Evolutionary conservation across 2,329 filamentous ascomycete species (phyloP).

Genomic region (Cordyceps pruinosa): DNA sequence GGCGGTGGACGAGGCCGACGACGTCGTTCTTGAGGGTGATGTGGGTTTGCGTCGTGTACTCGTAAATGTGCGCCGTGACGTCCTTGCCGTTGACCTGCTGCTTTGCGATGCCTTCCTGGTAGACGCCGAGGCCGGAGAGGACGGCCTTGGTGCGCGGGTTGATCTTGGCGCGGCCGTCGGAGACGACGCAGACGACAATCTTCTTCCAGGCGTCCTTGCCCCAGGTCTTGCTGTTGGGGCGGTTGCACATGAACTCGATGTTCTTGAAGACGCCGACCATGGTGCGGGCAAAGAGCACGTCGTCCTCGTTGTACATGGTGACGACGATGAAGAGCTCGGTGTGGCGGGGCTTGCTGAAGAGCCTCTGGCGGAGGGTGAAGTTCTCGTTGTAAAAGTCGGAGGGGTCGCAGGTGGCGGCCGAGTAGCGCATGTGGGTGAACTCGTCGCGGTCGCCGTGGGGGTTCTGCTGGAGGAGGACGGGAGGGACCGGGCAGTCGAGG

Average conservation of each 20-base stretch:
- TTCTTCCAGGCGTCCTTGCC: conserved; percentile 99
- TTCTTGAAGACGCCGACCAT: conserved; percentile 99
- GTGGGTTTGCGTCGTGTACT: conserved; percentile 82
- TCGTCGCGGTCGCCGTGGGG: conserved; percentile 90
- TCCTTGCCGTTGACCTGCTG: conserved; percentile 96
- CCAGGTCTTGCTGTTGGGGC: conserved; percentile 93
- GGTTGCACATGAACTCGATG: conserved; percentile 94
- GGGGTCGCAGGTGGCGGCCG: conserved; percentile 90
- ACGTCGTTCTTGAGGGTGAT: conserved; percentile 85
- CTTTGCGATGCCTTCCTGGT: conserved; percentile 97
- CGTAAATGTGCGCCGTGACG: conserved; percentile 96
- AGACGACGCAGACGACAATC: conserved; percentile 96
- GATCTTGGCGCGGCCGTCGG: conserved; percentile 94
- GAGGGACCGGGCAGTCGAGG: conserved; percentile 91
- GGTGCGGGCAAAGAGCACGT: conserved; percentile 88
- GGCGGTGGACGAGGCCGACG: conserved; percentile 75
- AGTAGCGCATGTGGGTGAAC: conserved; percentile 87
- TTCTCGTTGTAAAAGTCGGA: conserved; percentile 80
- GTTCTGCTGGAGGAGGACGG: conserved; percentile 77
- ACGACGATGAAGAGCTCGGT: conserved; percentile 95
- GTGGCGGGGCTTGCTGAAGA: conserved; percentile 87
- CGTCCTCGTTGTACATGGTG: conserved; percentile 99
- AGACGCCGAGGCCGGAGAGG: conserved; percentile 87
- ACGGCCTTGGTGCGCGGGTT: conserved; percentile 85
- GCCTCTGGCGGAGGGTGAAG: conserved; percentile 83